Evolutionary conservation across 2,329 filamentous ascomycete genomes (phyloP).

Genomic region (Colletotrichum destructivum): DNA sequence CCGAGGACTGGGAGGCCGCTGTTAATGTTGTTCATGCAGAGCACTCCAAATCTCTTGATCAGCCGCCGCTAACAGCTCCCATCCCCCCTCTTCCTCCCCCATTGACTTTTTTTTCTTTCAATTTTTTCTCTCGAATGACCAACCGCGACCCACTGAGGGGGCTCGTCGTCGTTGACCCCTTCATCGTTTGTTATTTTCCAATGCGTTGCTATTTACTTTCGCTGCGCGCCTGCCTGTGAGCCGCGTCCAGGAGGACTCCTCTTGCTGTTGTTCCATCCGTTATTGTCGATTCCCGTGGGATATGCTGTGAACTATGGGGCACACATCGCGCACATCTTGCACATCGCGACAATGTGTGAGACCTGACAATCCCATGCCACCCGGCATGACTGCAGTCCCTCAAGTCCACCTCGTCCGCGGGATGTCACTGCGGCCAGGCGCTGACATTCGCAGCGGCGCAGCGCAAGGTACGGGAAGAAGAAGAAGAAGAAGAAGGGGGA

Average conservation of each 20-base stretch:
- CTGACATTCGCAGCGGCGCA: not conserved
- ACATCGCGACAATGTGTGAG: not conserved
- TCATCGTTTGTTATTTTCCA: not conserved
- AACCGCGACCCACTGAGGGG: not conserved
- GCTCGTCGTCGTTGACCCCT: not conserved
- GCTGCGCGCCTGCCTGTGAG: not conserved
- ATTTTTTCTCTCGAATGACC: not conserved
- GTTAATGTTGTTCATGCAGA: conserved; percentile 31
- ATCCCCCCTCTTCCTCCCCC: not conserved
- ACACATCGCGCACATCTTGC: no score
- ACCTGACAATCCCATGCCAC: not conserved
- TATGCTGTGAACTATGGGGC: no score
- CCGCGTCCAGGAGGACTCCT: not conserved
- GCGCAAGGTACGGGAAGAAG: not conserved
- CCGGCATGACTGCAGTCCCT: not conserved
- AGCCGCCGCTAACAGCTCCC: conserved; percentile 1
- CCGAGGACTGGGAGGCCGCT: conserved; percentile 26
- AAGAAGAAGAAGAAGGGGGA: no score
- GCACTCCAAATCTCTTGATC: conserved; percentile 1
- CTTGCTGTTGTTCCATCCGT: not conserved
- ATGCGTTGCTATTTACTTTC: not conserved
- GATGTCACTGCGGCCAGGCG: conserved; percentile 14
- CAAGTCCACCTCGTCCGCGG: not conserved
- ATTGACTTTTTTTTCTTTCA: not conserved
- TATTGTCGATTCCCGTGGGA: not conserved